Evolutionary conservation across 2,329 filamentous ascomycete genomes (phyloP).

Genomic region (Hirsutella minnesotensis): DNA sequence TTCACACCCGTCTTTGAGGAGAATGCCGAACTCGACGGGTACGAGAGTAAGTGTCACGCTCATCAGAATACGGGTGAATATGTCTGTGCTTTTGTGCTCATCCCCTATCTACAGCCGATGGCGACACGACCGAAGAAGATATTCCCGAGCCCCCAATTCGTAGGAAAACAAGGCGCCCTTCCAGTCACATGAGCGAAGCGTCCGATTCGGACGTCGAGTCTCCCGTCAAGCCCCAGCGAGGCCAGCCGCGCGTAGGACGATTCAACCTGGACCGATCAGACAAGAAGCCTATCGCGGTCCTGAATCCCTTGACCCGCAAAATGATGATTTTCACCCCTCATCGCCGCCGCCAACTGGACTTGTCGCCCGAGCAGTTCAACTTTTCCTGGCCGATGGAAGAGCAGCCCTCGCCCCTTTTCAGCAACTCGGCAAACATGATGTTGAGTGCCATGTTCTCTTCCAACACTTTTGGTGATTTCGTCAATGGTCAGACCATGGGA

Average conservation of each 20-base stretch:
- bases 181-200: constrained; percentile 22
- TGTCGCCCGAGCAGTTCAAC: constrained; percentile 44
- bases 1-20: constrained; percentile 20
- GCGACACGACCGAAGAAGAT: constrained; percentile 51
- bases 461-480: constrained; percentile 42
- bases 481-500: constrained; percentile 56
- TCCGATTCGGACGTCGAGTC: constrained; percentile 40
- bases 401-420: constrained; percentile 44
- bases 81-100: not conserved
- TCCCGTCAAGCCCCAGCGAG: constrained; percentile 33
- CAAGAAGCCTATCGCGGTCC: constrained; percentile 45
- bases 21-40: constrained; percentile 38
- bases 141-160: constrained; percentile 35
- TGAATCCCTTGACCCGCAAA: constrained; percentile 45
- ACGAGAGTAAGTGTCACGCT: constrained; percentile 42
- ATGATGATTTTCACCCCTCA: constrained; percentile 53
- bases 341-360: constrained; percentile 33
- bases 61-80: not conserved
- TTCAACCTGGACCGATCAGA: constrained; percentile 42
- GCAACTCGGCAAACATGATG: constrained; percentile 64
- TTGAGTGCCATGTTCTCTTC: constrained; percentile 58
- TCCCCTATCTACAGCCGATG: constrained; percentile 38
- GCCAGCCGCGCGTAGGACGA: constrained; percentile 40
- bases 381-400: constrained; percentile 30
- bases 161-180: constrained; percentile 34